Evolutionary conservation across 176 grass and related monocot species (phyloP).

Genomic region (Phyllostachys edulis): DNA sequence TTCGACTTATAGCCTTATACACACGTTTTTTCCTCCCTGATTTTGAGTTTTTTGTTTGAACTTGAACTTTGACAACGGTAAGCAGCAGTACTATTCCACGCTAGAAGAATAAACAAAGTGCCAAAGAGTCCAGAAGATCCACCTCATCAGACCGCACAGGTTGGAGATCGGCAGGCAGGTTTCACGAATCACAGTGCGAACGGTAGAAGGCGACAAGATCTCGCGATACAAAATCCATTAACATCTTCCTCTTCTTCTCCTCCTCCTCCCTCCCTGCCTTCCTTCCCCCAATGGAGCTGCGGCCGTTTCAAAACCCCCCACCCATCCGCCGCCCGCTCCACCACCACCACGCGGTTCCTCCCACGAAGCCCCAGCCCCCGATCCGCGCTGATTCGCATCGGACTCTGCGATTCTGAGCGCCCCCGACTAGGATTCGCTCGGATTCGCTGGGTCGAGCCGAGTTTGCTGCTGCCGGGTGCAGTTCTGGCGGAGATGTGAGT

Average conservation of each 20-base stretch:
- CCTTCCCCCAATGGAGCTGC: slow-evolving; percentile 39
- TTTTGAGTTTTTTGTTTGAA: not conserved
- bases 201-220: slow-evolving; percentile 32
- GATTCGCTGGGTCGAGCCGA: not conserved
- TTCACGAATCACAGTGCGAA: slow-evolving; percentile 22
- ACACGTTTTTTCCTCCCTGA: not conserved
- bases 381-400: not conserved
- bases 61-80: not conserved
- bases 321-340: not conserved
- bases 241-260: not conserved
- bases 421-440: not conserved
- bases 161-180: slow-evolving; percentile 39
- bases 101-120: slow-evolving; percentile 18
- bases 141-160: slow-evolving; percentile 23
- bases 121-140: slow-evolving; percentile 10
- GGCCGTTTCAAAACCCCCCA: slow-evolving; percentile 40
- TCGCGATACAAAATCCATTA: slow-evolving; percentile 29
- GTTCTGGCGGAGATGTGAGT: slow-evolving; percentile 43
- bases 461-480: not conserved
- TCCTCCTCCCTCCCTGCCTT: not conserved
- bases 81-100: not conserved
- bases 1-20: not conserved
- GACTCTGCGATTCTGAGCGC: slow-evolving; percentile 23
- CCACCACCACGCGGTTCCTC: not conserved
- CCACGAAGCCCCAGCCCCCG: not conserved